These are phyloP conservation scores for Cnidoscolus chayamansa DNA, from an alignment of 441 rosid genomes.

Conservation along the genomic window DNA sequence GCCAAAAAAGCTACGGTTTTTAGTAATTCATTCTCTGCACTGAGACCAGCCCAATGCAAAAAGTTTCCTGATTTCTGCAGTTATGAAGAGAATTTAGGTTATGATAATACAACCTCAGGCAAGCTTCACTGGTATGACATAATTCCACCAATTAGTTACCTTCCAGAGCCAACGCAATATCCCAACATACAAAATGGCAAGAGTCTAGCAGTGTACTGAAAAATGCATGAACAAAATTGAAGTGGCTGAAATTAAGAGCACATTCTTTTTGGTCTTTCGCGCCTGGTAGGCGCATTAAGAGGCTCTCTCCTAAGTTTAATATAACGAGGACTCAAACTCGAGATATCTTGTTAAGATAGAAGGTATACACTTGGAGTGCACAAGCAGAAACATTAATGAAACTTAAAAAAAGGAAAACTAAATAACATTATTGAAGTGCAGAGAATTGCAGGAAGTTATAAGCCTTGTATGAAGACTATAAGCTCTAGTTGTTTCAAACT, in stretches of 20 bases:
- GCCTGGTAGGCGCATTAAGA: too few relatives aligned
- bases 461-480: slow-evolving; percentile 97
- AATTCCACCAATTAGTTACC: slow-evolving; percentile 34
- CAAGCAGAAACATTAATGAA: slow-evolving; percentile 11
- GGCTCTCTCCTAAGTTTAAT: too few relatives aligned
- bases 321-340: too few relatives aligned
- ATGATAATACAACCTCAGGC: slow-evolving; percentile 13
- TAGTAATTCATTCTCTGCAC: slow-evolving; percentile 75
- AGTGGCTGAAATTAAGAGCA: slow-evolving; percentile 53
- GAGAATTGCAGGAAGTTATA: neutral
- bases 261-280: too few relatives aligned
- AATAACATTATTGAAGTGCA: neutral
- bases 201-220: slow-evolving; percentile 87
- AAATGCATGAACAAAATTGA: slow-evolving; percentile 82
- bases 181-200: slow-evolving; percentile 77
- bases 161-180: slow-evolving; percentile 97
- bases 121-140: slow-evolving; percentile 13
- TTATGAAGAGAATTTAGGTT: slow-evolving; percentile 11
- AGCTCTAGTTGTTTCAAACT: slow-evolving; percentile 81
- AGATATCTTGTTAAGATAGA: too few relatives aligned
- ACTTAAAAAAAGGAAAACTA: neutral
- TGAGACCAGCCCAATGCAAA: slow-evolving; percentile 57
- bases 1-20: slow-evolving; percentile 91
- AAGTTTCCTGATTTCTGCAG: slow-evolving; percentile 68
- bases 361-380: neutral